Evolutionary conservation across 345 rosid genomes (phyloP).

Genomic region (Heritiera littoralis): DNA sequence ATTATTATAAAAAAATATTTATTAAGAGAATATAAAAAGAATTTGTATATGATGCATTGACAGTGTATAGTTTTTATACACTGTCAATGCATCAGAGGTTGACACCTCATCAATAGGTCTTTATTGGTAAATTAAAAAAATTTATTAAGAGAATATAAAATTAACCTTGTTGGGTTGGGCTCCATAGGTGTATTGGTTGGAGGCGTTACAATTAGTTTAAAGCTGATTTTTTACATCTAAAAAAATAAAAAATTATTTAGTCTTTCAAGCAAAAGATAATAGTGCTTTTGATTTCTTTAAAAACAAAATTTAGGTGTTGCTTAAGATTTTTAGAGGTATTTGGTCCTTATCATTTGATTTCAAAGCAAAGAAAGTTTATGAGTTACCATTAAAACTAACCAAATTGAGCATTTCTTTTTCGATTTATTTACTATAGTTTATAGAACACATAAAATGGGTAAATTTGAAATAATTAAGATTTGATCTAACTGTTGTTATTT

Average conservation of each 20-base stretch:
- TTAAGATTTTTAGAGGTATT: neutral
- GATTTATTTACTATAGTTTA: neutral
- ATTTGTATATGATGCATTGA: no score
- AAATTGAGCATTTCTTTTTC: neutral
- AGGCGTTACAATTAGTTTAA: no score
- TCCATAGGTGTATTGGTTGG: no score
- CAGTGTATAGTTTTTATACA: no score
- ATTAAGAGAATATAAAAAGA: neutral
- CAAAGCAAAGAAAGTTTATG: neutral
- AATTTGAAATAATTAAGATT: neutral
- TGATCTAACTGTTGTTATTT: no score
- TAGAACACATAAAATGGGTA: neutral
- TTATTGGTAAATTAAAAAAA: no score
- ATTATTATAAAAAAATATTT: neutral
- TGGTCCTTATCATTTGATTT: neutral
- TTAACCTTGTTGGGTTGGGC: neutral
- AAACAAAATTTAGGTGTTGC: neutral
- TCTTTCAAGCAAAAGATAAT: neutral
- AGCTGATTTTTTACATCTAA: no score
- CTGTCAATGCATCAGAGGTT: no score
- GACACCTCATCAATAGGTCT: no score
- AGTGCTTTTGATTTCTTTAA: neutral
- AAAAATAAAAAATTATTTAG: neutral
- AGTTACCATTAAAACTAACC: neutral
- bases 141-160: neutral